Conservation (phyloP, 768 basidiomycete species). For the Coprinopsis strossmayeri region DNA sequence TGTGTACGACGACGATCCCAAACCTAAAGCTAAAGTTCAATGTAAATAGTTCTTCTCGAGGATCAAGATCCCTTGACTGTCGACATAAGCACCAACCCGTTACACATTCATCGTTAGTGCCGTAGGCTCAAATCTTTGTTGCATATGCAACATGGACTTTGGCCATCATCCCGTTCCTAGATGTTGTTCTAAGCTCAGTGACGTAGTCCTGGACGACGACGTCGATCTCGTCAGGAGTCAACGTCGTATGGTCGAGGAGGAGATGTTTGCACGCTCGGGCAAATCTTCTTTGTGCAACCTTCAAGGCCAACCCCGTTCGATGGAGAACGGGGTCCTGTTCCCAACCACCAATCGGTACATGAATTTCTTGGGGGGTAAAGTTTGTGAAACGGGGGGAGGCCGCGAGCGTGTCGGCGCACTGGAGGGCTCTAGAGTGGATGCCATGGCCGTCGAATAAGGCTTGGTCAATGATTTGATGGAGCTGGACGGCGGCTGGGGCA, state of each 20-base stretch:
- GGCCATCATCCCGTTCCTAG: conserved; percentile 41
- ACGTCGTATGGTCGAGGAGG: conserved; percentile 31
- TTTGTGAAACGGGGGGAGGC: conserved; percentile 34
- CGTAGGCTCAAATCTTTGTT: conserved; percentile 13
- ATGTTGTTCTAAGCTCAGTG: conserved; percentile 40
- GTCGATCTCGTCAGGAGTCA: conserved; percentile 28
- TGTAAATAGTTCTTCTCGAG: too few relatives aligned
- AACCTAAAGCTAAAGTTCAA: too few relatives aligned
- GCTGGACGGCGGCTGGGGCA: conserved; percentile 32
- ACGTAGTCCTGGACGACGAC: conserved; percentile 34
- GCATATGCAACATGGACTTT: conserved; percentile 48
- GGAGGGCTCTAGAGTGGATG: conserved; percentile 29
- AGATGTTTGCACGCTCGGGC: conserved; percentile 44
- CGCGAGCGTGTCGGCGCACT: conserved; percentile 31
- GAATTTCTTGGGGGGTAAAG: conserved; percentile 24
- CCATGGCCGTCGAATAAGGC: conserved; percentile 28
- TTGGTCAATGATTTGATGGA: conserved; percentile 30
- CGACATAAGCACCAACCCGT: too few relatives aligned
- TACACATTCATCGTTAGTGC: background rate
- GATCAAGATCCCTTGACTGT: too few relatives aligned
- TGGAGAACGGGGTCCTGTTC: conserved; percentile 24
- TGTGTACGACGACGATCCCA: too few relatives aligned
- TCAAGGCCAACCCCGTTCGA: conserved; percentile 36
- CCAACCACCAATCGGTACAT: conserved; percentile 58
- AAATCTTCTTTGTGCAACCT: conserved; percentile 32